phyloP scores from a whole-genome alignment of 2,329 filamentous ascomycete species.

The Venturia pyrina region DNA sequence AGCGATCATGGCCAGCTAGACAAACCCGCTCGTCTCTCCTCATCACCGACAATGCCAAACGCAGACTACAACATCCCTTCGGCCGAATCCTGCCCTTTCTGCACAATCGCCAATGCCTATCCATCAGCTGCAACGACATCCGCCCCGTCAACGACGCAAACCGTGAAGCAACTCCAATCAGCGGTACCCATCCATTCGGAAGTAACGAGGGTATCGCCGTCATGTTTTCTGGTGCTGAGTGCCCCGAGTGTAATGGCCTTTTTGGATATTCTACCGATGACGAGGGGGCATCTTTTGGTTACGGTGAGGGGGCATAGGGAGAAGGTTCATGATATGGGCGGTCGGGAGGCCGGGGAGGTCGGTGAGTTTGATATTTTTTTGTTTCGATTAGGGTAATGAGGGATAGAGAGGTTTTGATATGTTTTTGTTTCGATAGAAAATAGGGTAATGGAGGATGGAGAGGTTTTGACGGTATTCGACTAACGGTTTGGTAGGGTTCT shows the following conservation, averaged over 20 bases:
- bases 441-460: background rate
- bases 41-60: background rate
- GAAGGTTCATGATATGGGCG: constrained; percentile 63
- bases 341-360: constrained; percentile 38
- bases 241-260: constrained; percentile 74
- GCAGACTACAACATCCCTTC: background rate
- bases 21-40: background rate
- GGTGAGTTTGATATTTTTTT: background rate
- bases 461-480: background rate
- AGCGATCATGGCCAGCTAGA: background rate
- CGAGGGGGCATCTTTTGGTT: constrained; percentile 71
- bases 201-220: constrained; percentile 25
- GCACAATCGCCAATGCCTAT: constrained; percentile 44
- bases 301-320: constrained; percentile 67
- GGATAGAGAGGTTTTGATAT: background rate
- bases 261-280: constrained; percentile 85
- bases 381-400: background rate
- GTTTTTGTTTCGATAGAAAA: background rate
- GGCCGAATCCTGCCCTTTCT: constrained; percentile 42
- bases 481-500: constrained; percentile 29
- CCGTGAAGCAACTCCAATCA: background rate
- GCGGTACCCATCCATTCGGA: constrained; percentile 16
- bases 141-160: constrained; percentile 13
- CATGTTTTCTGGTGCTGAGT: constrained; percentile 58
- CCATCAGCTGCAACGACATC: constrained; percentile 23